A percentile compares a stretch with the other conserved stretches of the same genome.
phyloP scores from a whole-genome alignment of 1,284 basidiomycete genomes.

The Fomes fomentarius region DNA sequence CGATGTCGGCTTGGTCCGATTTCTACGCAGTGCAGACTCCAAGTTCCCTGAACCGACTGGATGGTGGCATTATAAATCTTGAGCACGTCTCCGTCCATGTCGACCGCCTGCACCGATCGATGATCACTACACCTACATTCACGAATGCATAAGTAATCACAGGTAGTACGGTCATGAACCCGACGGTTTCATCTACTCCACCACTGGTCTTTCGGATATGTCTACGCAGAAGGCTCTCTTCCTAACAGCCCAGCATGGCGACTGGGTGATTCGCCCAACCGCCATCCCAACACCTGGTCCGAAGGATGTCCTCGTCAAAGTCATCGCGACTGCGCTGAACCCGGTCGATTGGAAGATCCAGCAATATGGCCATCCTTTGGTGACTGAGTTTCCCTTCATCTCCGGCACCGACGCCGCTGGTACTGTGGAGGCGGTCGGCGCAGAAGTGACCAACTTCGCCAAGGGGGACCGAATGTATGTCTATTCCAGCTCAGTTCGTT shows the following conservation, averaged over 20 bases:
- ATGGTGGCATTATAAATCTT: too few species aligned
- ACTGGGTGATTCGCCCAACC: constrained; percentile 20
- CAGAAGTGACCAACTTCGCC: constrained; percentile 41
- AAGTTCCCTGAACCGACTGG: too few species aligned
- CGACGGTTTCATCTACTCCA: too few species aligned
- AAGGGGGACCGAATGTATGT: constrained; percentile 55
- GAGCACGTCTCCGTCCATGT: too few species aligned
- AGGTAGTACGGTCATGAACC: too few species aligned
- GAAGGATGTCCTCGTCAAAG: constrained; percentile 44
- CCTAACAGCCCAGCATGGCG: constrained; percentile 21
- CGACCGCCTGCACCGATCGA: too few species aligned
- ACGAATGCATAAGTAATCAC: too few species aligned
- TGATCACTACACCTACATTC: too few species aligned
- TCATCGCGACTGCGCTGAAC: constrained; percentile 44
- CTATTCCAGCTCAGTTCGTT: too few species aligned
- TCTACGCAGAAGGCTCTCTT: constrained; percentile 38
- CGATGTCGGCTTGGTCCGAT: too few species aligned
- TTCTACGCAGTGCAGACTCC: too few species aligned
- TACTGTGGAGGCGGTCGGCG: constrained; percentile 46
- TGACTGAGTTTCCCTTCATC: constrained; percentile 36
- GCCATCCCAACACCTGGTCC: constrained; percentile 38
- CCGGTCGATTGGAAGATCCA: constrained; percentile 44
- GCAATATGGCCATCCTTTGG: constrained; percentile 19
- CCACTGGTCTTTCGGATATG: background rate
- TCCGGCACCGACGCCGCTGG: constrained; percentile 54